Base-by-base conservation (phyloP, 2,329 filamentous ascomycete genomes). In the Arthrinium phaeospermum region DNA sequence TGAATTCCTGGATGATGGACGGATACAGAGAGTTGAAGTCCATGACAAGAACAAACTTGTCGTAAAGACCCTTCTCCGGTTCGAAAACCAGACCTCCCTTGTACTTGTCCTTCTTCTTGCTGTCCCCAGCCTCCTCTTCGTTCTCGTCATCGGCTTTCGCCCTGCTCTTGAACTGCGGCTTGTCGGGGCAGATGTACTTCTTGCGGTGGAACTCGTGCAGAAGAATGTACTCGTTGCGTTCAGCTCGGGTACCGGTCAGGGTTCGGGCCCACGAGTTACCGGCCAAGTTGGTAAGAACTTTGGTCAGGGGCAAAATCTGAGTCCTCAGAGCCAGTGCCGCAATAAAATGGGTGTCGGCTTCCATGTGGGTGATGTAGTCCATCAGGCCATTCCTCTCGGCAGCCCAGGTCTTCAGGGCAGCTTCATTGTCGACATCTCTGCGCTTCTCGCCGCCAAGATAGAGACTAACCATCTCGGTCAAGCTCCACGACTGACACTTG, bases 21-120 rank as follows among this genome's bases (percentile, higher is more conserved):
- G 96, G 96, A 79, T 99, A 99, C 74, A 99, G 87, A 78, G 95
- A 98, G 88, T 99, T 99, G 87, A 99, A 99, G 86, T 99, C 96
- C 97, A 99, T 99, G 82, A 99, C 97, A 71, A 99, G 89, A 71
- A 99, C 93, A 82, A 97, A 98, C 84, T 97, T 97, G 88, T 99
- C 96, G 80, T 99, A 99, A 5, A 99, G 89, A 24, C 97, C 96
- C 82, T 96, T 98, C 81, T 98, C 95, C 5, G 96, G 96, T 82
- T 99, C 96, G 78, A 99, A 98, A 72, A 99, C 96, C 45, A 99
- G 91, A 87, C 97, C 96, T 80, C 96, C 96, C 86, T 99, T 98
- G 87, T 93, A 99, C 83, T 98, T 99, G 85, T 99, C 97, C 83
- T 98, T 99, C 87, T 98, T 99, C 85, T 98, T 99, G 73, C 89